Evolutionary conservation across 2,329 filamentous ascomycete species (phyloP).

Genomic region (Aspergillus alliaceus): DNA sequence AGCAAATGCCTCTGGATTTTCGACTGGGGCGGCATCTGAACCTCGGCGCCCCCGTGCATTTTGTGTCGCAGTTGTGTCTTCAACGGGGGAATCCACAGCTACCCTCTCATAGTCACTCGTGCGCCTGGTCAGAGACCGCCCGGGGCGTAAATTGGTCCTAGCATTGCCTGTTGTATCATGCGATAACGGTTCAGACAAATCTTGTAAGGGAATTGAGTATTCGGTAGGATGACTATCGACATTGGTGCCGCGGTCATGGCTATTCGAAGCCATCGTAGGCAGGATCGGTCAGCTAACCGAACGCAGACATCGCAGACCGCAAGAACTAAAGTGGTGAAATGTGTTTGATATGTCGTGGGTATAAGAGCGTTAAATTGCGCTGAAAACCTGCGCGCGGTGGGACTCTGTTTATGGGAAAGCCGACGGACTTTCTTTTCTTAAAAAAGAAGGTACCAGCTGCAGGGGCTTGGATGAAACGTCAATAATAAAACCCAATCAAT

Average conservation of each 20-base stretch:
- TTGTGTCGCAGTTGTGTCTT: constrained; percentile 23
- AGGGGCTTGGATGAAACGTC: constrained; percentile 2
- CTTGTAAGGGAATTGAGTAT: constrained; percentile 70
- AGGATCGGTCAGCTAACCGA: constrained; percentile 34
- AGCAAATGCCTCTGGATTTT: constrained; percentile 42
- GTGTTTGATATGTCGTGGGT: constrained; percentile 5
- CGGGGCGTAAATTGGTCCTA: constrained; percentile 47
- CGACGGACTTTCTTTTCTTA: background rate
- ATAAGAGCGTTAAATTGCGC: background rate
- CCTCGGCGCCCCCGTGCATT: constrained; percentile 20
- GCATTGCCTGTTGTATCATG: constrained; percentile 30
- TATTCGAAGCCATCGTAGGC: constrained; percentile 44
- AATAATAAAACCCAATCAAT: constrained; percentile 5
- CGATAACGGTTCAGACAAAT: constrained; percentile 50
- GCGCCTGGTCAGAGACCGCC: constrained; percentile 40
- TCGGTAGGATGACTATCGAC: constrained; percentile 26
- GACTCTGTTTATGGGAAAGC: background rate
- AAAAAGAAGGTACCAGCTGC: background rate
- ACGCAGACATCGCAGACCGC: constrained; percentile 40
- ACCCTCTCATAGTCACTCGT: constrained; percentile 55
- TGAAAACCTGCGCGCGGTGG: background rate
- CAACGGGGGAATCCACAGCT: constrained; percentile 50
- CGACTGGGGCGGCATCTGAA: constrained; percentile 24
- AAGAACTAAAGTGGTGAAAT: constrained; percentile 1
- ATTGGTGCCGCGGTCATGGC: constrained; percentile 31